Percentiles rank a stretch among this genome's conserved stretches.
phyloP scores from a whole-genome alignment of 352 stramenopile species.

The Pythium sp. region DNA sequence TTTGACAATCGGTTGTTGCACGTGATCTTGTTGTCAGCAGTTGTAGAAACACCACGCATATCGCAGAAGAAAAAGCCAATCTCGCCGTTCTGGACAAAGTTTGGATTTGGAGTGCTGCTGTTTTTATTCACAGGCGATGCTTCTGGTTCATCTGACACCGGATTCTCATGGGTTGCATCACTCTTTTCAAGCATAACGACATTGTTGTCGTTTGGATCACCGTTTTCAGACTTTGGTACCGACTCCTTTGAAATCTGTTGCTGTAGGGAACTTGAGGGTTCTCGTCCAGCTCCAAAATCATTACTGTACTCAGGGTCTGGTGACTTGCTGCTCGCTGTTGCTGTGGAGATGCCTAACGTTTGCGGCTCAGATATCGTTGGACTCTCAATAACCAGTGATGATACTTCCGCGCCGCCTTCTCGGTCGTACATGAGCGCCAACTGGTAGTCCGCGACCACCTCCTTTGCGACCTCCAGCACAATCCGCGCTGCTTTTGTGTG shows the following conservation, averaged over 20 bases:
- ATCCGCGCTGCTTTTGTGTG: slow-evolving; percentile 30
- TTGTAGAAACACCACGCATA: slow-evolving; percentile 28
- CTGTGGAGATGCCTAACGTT: not conserved
- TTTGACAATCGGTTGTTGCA: slow-evolving; percentile 59
- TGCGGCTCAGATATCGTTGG: not conserved
- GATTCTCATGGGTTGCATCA: not conserved
- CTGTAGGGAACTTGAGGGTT: not conserved
- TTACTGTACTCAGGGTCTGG: not conserved
- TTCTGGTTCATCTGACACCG: too few relatives aligned
- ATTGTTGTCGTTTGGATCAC: not conserved
- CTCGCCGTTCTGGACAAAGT: slow-evolving; percentile 39
- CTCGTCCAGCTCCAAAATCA: not conserved
- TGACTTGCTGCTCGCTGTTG: not conserved
- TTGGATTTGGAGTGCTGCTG: not conserved
- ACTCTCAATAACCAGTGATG: not conserved
- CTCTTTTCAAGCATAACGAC: not conserved
- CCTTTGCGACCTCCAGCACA: slow-evolving; percentile 45
- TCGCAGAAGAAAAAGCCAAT: slow-evolving; percentile 71
- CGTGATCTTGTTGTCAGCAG: slow-evolving; percentile 53
- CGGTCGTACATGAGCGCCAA: slow-evolving; percentile 33
- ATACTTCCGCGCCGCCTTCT: not conserved
- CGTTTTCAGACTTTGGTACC: not conserved
- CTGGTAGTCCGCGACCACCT: slow-evolving; percentile 60
- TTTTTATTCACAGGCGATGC: not conserved
- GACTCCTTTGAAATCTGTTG: not conserved